Evolutionary conservation across 2,329 filamentous ascomycete genomes (phyloP), one percentile per base, ranked within the genome.

Genomic region (Exserohilum turcica): DNA sequence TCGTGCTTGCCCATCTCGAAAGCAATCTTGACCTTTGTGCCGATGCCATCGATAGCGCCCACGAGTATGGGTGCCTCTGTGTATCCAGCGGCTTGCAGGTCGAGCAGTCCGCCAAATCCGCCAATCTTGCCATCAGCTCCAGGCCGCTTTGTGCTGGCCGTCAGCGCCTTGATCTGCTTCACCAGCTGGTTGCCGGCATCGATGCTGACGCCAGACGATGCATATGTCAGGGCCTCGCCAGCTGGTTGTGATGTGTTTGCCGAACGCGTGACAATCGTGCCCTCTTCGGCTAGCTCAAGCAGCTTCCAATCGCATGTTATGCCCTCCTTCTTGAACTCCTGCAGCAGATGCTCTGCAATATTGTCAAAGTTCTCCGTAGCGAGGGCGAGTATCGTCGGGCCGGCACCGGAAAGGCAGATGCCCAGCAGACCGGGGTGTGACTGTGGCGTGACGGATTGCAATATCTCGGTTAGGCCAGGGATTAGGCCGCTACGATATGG

Each of bases 11-110:
- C 84, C 79, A 95, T 90, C 10, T 86, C 85, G 73, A 97, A 93
- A 0, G 94, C 94, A 68, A 99, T 91, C 82, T 95, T 95, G 66
- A 97, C 87, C 80, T 97, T 97, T 43, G 93, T 97, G 54, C 93
- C 94, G 32, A 97, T 92, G 46, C 94, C 94, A 71, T 99, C 94
- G 60, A 97, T 97, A 55, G 92, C 92, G 49, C 90, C 90, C n/a
- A 97, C 91, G 21, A 97, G 78, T 51, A 92, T 88, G 9, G 93
- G 92, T 0, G 89, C 84, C 53, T 85, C 81, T 5, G 82, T 79
- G 70, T 91, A 95, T 46, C 90, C 89, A 10, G 90, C 89, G 43
- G 84, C 83, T 6, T 86, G 79, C 12, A 97, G 81, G 71, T 94
- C 89, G 56, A 96, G 87, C 61, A 91, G 86, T 28, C 94, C 94